Conservation (phyloP, 495 filamentous ascomycete species). For the Parmelia sp. region DNA sequence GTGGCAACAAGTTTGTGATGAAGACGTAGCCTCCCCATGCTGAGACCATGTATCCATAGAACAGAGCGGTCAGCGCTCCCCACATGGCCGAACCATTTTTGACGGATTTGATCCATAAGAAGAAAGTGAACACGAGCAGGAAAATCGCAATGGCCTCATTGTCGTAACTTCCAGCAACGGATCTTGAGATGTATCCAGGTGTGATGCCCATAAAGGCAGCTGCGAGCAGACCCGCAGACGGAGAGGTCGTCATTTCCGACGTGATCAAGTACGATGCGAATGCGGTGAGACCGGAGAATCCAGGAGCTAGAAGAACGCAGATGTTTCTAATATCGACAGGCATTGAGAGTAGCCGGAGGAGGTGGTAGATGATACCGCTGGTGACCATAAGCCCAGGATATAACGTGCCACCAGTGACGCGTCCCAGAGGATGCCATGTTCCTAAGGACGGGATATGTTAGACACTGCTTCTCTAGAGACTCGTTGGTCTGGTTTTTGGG, state of each 20-base stretch:
- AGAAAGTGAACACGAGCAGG: slow-evolving; percentile 97
- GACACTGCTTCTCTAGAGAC: background rate
- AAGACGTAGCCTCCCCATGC: slow-evolving; percentile 99
- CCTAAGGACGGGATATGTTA: slow-evolving; percentile 40
- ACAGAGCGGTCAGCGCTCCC: slow-evolving; percentile 89
- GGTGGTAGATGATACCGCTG: slow-evolving; percentile 92
- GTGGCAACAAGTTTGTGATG: slow-evolving; percentile 95
- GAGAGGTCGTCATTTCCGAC: slow-evolving; percentile 86
- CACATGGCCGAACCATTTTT: slow-evolving; percentile 94
- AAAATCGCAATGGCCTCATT: slow-evolving; percentile 99
- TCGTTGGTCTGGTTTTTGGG: background rate
- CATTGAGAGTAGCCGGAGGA: slow-evolving; percentile 82
- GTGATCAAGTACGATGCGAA: slow-evolving; percentile 93
- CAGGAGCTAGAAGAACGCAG: slow-evolving; percentile 93
- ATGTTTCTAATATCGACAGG: slow-evolving; percentile 99
- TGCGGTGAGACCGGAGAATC: slow-evolving; percentile 91
- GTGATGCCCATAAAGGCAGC: slow-evolving; percentile 96
- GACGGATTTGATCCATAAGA: slow-evolving; percentile 96
- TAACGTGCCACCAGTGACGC: slow-evolving; percentile 96
- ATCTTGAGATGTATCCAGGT: slow-evolving; percentile 95
- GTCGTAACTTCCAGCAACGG: slow-evolving; percentile 97
- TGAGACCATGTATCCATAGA: slow-evolving; percentile 99
- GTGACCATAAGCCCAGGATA: slow-evolving; percentile 99
- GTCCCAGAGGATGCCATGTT: slow-evolving; percentile 98
- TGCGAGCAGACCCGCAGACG: slow-evolving; percentile 89